Evolutionary conservation across 306 rosid genomes (phyloP).

Genomic region (Phaseolus lunatus): DNA sequence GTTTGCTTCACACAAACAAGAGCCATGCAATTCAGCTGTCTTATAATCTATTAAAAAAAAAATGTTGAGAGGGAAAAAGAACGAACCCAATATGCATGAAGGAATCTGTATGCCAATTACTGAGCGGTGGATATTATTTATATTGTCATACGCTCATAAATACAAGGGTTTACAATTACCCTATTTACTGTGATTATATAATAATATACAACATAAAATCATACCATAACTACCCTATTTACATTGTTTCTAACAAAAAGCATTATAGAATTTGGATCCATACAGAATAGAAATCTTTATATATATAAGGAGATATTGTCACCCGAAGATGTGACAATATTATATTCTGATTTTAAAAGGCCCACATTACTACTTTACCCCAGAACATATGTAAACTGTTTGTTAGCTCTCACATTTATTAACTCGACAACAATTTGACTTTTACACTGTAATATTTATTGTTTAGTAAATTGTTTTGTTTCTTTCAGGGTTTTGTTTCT

Average conservation of each 20-base stretch:
- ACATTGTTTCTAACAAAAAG: background rate
- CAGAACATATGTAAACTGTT: background rate
- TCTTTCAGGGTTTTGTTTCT: slow-evolving; percentile 87
- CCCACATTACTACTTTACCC: background rate
- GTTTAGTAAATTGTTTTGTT: slow-evolving; percentile 6
- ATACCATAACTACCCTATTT: background rate
- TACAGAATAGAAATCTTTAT: background rate
- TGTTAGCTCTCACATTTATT: background rate
- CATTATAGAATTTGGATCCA: background rate
- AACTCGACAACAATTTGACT: background rate
- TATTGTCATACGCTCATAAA: background rate
- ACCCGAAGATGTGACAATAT: background rate
- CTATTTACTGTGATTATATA: too few relatives aligned
- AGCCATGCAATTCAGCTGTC: background rate
- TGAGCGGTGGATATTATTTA: background rate
- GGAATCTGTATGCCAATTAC: background rate
- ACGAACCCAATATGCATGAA: background rate
- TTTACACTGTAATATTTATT: background rate
- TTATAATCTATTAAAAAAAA: background rate
- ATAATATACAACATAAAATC: background rate
- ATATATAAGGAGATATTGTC: background rate
- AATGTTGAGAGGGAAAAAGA: background rate
- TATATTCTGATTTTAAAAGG: background rate
- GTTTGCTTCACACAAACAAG: background rate
- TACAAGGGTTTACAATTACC: too few relatives aligned